Conservation (phyloP, 352 stramenopile species). For the Aphanomyces cochlioides region DNA sequence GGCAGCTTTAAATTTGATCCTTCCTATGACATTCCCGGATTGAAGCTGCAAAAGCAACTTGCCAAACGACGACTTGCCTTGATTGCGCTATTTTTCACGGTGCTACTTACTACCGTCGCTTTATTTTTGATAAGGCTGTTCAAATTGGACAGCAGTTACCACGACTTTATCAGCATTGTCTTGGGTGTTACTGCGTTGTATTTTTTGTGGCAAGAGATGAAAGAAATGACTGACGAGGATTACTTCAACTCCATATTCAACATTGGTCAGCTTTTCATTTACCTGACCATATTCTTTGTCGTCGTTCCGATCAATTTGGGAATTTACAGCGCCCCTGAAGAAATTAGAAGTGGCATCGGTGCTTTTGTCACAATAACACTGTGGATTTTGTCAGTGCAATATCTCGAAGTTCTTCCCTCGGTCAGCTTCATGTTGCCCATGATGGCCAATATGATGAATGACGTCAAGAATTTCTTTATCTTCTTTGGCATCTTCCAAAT, state of each 20-base stretch:
- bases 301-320: neutral
- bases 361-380: constrained; percentile 7
- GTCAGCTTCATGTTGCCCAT: constrained; percentile 16
- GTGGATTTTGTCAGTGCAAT: constrained; percentile 15
- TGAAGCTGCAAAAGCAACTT: constrained; percentile 13
- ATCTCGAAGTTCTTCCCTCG: constrained; percentile 10
- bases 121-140: neutral
- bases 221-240: neutral
- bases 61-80: constrained; percentile 1
- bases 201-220: constrained; percentile 11
- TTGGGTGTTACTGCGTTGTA: neutral
- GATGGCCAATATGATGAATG: constrained; percentile 22
- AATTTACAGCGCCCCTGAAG: neutral
- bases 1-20: constrained; percentile 18
- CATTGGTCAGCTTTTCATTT: neutral
- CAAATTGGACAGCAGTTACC: neutral
- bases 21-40: neutral
- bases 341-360: neutral
- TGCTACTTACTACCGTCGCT: neutral
- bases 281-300: neutral
- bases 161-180: constrained; percentile 12
- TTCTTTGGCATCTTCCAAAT: constrained; percentile 15
- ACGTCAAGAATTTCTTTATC: constrained; percentile 20
- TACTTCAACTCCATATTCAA: constrained; percentile 20
- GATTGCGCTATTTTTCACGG: constrained; percentile 1